Base-by-base conservation (phyloP, 1,284 basidiomycete species). In the Xerocomus cyaneibrunnescens region DNA sequence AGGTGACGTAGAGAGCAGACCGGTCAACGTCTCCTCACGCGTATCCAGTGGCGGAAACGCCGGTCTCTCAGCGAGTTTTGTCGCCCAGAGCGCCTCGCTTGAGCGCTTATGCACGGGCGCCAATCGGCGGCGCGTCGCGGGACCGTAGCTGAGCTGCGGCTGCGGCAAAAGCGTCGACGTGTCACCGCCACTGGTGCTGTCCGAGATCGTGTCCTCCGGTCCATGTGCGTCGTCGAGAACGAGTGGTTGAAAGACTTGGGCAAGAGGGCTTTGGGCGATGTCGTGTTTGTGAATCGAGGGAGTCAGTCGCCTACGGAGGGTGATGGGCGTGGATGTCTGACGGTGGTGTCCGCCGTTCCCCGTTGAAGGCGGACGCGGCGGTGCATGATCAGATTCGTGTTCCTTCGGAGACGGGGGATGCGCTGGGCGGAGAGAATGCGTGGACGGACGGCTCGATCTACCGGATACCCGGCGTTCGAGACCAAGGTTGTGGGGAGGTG, bases 161-260 rank as follows among this genome's bases (percentile, higher is more conserved):
- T 57, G 54, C 28, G 48, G 48, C 37, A 47, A 46, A 48, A 48
- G 42, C 47, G 39, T 30, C 4, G 60, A 51, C 32, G 50, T 51
- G 10, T 40, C 56, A 7, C 34, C 51, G 5, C 47, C 54, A 36
- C 61, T 57, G 12, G 57, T 45, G 0, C 17, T 39, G 32, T 62
- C 57, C 19, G 52, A 54, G 9, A 16, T 25, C 9, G 23, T 21
- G 27, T 74, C 71, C 51, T 79, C 75, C 2, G 62, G 57, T 17
- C 67, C 67, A 22, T 74, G 39, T 3, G 16, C 69, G 13, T 82
- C 79, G 42, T 83, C 80, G 16, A 84, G 70, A 8, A 84, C 55
- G 17, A 89, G 58, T 4, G 88, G 85, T 52, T 84, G 83, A 64
- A 81, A 91, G 13, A 88, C 74, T 62, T 89, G 86, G 4, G 87